Evolutionary conservation across 108 stramenopile genomes (phyloP).

Genomic region (Skeletonema marinoi): DNA sequence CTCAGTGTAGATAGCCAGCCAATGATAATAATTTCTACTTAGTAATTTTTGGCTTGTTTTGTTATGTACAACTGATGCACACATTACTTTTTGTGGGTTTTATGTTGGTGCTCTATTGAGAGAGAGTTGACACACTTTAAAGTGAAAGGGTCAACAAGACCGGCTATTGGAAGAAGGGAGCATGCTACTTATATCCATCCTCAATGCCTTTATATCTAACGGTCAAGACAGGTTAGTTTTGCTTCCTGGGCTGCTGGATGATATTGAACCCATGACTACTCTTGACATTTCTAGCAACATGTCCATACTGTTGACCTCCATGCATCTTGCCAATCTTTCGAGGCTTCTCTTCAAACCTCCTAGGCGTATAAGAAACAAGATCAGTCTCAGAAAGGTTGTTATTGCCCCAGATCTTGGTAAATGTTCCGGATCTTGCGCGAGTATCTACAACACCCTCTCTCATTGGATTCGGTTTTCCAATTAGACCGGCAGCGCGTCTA

Average conservation of each 20-base stretch:
- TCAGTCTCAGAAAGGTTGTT: not conserved
- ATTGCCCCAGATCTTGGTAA: not conserved
- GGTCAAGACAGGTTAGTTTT: not conserved
- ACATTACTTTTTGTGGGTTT: not conserved
- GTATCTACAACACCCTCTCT: not conserved
- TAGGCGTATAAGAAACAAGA: constrained; percentile 17
- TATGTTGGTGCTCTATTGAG: not conserved
- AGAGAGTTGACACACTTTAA: no score
- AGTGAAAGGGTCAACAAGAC: not conserved
- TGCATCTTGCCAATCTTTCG: constrained; percentile 9
- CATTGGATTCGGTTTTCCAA: constrained; percentile 33
- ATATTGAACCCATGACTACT: constrained; percentile 7
- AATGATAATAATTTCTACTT: no score
- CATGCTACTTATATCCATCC: no score
- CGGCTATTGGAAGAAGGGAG: no score
- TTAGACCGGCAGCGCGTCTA: constrained; percentile 34
- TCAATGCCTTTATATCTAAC: no score
- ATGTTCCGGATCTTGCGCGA: not conserved
- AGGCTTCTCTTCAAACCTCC: constrained; percentile 23
- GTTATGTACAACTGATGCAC: constrained; percentile 1
- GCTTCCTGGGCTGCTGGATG: constrained; percentile 43
- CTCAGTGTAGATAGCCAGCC: no score
- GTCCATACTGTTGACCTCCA: not conserved
- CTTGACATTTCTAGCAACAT: constrained; percentile 30
- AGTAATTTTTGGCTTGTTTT: not conserved